Evolutionary conservation across 768 basidiomycete genomes (phyloP), one percentile per base, ranked within the genome.

Genomic region (Phylloporus sp.): DNA sequence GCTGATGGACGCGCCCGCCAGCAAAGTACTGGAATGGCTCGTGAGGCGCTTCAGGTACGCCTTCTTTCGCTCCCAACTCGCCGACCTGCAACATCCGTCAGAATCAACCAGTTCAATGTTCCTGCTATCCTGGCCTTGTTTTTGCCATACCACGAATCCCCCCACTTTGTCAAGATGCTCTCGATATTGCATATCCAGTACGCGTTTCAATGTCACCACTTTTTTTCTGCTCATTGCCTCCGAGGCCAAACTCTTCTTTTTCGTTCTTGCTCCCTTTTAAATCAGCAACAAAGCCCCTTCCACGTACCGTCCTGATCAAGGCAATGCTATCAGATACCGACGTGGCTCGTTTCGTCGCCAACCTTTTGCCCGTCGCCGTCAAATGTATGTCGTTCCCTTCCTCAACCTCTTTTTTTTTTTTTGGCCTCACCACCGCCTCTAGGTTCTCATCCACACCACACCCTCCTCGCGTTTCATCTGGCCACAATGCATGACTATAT

Each of bases 21-120:
- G 82, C 17, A 92, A 86, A 63, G 79, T 90, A 9, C 61, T 99
- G 22, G 96, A 99, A 60, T 99, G 95, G 95, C 77, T 98, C 21
- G 90, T 98, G 4, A 74, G 90, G 58, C 74, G 93, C 46, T 96
- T 97, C 68, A 83, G 94, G 94, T 90, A 53, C 33, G 80, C 14
- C 5, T 40, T 3, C 1, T 49, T 14, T n/a, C 9, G 3, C 46
- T 2, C 13, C 44, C 5, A 13, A n/a, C 20, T 11, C 29, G 36
- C 48, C 36, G 11, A 40, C 35, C 24, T 37, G 6, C 32, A 39
- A 53, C 22, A 3, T 32, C 21, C 31, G 10, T 44, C 15, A 97
- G 95, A 63, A 81, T 97, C 22, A 78, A 97, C 60, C 93, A 98
- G 63, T 92, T 97, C 71, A 96, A 98, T 58, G 75, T 94, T 44